Percentiles rank a stretch among this genome's conserved stretches.
Conservation (phyloP, 768 basidiomycete species). For the Mycena albidolilacea region DNA sequence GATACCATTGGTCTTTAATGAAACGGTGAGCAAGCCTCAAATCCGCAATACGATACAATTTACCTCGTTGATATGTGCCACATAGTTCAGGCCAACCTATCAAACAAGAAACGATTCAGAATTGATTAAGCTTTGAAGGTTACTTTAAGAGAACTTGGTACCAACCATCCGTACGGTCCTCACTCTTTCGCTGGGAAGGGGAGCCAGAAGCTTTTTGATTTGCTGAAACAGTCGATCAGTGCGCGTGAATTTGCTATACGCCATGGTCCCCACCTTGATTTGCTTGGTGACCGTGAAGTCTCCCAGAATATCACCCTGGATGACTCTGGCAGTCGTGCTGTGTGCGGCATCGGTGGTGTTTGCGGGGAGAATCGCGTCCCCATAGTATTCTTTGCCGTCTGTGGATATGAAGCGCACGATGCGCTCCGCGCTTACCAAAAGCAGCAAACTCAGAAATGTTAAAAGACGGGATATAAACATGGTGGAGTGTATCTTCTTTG, state of each 20-base stretch:
- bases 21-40: background rate
- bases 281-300: slow-evolving; percentile 46
- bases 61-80: slow-evolving; percentile 53
- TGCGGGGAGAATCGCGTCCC: slow-evolving; percentile 45
- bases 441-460: slow-evolving; percentile 17
- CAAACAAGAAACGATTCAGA: background rate
- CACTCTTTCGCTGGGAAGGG: slow-evolving; percentile 46
- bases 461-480: slow-evolving; percentile 18
- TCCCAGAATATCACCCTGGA: slow-evolving; percentile 46
- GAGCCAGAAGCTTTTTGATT: slow-evolving; percentile 46
- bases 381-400: slow-evolving; percentile 47
- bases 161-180: slow-evolving; percentile 43
- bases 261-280: slow-evolving; percentile 41
- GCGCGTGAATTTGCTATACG: background rate
- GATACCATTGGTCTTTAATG: slow-evolving; percentile 45
- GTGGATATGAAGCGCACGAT: slow-evolving; percentile 49
- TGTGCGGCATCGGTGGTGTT: slow-evolving; percentile 43
- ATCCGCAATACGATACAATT: background rate
- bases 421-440: slow-evolving; percentile 41
- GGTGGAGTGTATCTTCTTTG: background rate
- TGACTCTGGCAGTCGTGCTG: slow-evolving; percentile 45
- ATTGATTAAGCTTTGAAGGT: no score
- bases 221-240: slow-evolving; percentile 28
- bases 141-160: slow-evolving; percentile 45
- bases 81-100: slow-evolving; percentile 48